phyloP scores from a whole-genome alignment of 139 green algal genomes.

The Chlamydomonas sphaeroides region DNA sequence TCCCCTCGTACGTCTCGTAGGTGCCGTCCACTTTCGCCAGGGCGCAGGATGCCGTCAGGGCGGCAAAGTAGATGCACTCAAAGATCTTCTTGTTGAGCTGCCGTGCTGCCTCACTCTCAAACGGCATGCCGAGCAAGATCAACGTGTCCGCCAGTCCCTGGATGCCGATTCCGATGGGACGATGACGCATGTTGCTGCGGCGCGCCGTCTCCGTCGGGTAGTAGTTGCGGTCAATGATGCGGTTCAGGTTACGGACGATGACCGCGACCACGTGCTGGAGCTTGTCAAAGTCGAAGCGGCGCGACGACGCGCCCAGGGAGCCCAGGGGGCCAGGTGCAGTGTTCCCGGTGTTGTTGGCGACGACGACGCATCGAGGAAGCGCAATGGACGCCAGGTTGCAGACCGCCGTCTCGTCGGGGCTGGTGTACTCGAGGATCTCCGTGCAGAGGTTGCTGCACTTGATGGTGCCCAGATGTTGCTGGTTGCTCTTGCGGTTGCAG shows the following conservation, averaged over 20 bases:
- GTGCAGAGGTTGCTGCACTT: slow-evolving; percentile 55
- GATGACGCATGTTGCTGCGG: slow-evolving; percentile 40
- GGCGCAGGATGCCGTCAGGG: slow-evolving; percentile 29
- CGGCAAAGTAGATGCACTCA: slow-evolving; percentile 53
- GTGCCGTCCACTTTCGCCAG: slow-evolving; percentile 35
- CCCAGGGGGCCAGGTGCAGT: too few relatives aligned
- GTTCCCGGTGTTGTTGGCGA: neutral
- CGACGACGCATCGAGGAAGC: slow-evolving; percentile 25
- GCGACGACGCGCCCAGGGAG: neutral
- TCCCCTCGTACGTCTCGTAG: slow-evolving; percentile 42
- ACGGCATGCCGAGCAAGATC: slow-evolving; percentile 44
- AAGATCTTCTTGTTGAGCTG: slow-evolving; percentile 45
- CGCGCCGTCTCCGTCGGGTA: slow-evolving; percentile 42
- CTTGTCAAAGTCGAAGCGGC: slow-evolving; percentile 20
- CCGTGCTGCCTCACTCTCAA: slow-evolving; percentile 24
- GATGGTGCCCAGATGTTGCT: slow-evolving; percentile 56
- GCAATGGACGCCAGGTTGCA: slow-evolving; percentile 55
- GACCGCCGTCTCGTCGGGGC: slow-evolving; percentile 33
- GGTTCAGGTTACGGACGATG: slow-evolving; percentile 52
- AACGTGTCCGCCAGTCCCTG: slow-evolving; percentile 57
- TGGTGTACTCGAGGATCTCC: slow-evolving; percentile 52
- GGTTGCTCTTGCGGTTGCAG: slow-evolving; percentile 59
- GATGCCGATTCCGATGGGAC: slow-evolving; percentile 54
- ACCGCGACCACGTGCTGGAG: slow-evolving; percentile 18
- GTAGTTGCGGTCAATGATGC: slow-evolving; percentile 51